Evolutionary conservation across 2,329 filamentous ascomycete genomes (phyloP), one percentile per base, ranked within the genome.

Genomic region (Xylaria sp.): DNA sequence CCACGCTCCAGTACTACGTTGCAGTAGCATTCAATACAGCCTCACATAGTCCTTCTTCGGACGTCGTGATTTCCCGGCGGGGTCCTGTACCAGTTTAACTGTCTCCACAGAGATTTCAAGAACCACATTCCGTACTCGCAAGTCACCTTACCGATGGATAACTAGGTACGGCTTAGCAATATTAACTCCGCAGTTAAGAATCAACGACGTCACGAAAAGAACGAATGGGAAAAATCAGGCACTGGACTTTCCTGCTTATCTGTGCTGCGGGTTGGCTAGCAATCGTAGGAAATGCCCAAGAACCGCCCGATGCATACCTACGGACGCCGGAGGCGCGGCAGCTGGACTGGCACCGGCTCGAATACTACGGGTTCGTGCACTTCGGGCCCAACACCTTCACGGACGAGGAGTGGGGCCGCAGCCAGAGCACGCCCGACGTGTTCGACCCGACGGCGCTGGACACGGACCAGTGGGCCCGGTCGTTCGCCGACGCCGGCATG

Each of bases 321-420:
- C 62, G 17, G 21, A 62, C 56, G n/a, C 64, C 64, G 18, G 47
- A 61, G 1, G 7, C 54, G n/a, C 59, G 60, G 17, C 66, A 69
- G 52, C 57, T 65, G 2, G 56, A 58, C 41, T 69, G 66, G 66
- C 66, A 69, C 48, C 48, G 44, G 39, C 49, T 65, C 9, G 66
- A 69, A 48, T 68, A 64, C 57, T 69, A 68, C 20, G 65, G 63
- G 0, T 69, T 69, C 56, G 43, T 67, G 2, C 66, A 69, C 41
- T 69, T 69, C 39, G 66, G 66, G 1, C 66, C 61, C 7, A 69
- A 69, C 26, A 69, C 66, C 2, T 69, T 69, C 60, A 68, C 66
- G 2, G 43, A 63, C 21, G 66, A 69, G 44, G 66, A 69, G 62
- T 68, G 66, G 65, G 66, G 66, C 7, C 17, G 39, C 1, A 69